A percentile compares a stretch with the other conserved stretches of the same genome.
These are phyloP conservation scores for Meyerozyma carpophila DNA, from an alignment of 1,139 yeast species.

Conservation along the genomic window DNA sequence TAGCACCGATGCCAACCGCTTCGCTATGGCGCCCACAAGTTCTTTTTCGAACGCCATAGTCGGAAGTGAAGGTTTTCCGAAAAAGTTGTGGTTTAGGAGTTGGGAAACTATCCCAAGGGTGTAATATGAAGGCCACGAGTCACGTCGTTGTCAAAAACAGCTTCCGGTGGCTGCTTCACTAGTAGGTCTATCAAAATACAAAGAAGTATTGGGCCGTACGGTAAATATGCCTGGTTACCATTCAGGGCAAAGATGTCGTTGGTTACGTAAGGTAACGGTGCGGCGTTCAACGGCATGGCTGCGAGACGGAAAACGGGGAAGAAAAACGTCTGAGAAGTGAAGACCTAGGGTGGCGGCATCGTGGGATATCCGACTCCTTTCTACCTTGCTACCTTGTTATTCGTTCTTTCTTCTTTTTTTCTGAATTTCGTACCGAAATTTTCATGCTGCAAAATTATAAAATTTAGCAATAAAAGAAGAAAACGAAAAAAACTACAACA, in stretches of 20 bases:
- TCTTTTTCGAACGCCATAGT: slow-evolving; percentile 1
- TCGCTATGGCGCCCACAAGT: slow-evolving; percentile 3
- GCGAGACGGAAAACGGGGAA: neutral
- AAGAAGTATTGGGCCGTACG: neutral
- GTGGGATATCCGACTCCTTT: too few relatives aligned
- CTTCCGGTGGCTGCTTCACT: neutral
- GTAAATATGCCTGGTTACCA: neutral
- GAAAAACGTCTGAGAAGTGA: neutral
- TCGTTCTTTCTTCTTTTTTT: too few relatives aligned
- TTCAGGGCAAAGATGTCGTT: neutral
- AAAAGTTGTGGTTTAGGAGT: too few relatives aligned
- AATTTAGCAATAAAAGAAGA: too few relatives aligned
- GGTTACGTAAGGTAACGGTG: neutral
- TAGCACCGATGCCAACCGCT: slow-evolving; percentile 29
- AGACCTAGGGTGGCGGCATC: too few relatives aligned
- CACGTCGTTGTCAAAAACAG: neutral
- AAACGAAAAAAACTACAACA: too few relatives aligned
- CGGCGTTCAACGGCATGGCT: neutral
- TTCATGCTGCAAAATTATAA: too few relatives aligned
- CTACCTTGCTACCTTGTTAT: too few relatives aligned
- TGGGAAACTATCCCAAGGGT: neutral
- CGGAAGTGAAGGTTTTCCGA: neutral
- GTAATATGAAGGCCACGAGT: neutral
- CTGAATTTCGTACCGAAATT: too few relatives aligned
- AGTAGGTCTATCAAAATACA: neutral